A percentile compares a stretch with the other conserved stretches of the same genome.
Conservation (phyloP, 768 basidiomycete species). For the Russula olivacea region DNA sequence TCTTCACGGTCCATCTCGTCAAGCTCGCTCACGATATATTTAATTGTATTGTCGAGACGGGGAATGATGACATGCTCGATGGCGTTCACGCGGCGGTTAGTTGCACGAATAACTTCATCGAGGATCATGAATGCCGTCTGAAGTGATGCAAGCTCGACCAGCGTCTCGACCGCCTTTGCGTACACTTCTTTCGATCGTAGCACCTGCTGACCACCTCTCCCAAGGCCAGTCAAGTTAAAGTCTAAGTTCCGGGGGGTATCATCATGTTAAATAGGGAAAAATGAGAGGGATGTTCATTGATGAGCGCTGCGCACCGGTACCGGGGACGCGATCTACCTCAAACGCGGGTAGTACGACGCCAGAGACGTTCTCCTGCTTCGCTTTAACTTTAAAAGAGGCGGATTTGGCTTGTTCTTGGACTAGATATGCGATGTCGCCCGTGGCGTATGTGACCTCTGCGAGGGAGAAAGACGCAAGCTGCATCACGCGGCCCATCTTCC, state of each 20-base stretch:
- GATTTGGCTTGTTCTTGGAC: constrained; percentile 93
- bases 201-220: constrained; percentile 94
- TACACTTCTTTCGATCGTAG: constrained; percentile 94
- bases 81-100: constrained; percentile 96
- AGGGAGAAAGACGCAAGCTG: constrained; percentile 98
- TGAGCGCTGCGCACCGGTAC: constrained; percentile 57
- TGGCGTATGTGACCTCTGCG: constrained; percentile 97
- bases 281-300: not conserved
- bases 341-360: constrained; percentile 95
- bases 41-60: constrained; percentile 92
- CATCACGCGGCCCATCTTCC: constrained; percentile 99
- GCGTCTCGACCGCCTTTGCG: constrained; percentile 93
- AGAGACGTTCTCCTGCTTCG: constrained; percentile 96
- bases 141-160: constrained; percentile 94
- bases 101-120: constrained; percentile 98
- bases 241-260: constrained; percentile 41
- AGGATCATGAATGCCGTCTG: constrained; percentile 98
- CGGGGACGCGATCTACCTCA: constrained; percentile 80
- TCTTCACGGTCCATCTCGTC: constrained; percentile 99
- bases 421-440: constrained; percentile 95
- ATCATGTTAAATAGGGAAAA: not conserved
- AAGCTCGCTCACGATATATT: constrained; percentile 94
- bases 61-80: constrained; percentile 98
- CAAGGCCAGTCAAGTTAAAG: constrained; percentile 95
- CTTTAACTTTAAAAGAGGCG: constrained; percentile 88